These are phyloP conservation scores for Tuber calosporum DNA, from an alignment of 495 filamentous ascomycete genomes.

Conservation along the genomic window DNA sequence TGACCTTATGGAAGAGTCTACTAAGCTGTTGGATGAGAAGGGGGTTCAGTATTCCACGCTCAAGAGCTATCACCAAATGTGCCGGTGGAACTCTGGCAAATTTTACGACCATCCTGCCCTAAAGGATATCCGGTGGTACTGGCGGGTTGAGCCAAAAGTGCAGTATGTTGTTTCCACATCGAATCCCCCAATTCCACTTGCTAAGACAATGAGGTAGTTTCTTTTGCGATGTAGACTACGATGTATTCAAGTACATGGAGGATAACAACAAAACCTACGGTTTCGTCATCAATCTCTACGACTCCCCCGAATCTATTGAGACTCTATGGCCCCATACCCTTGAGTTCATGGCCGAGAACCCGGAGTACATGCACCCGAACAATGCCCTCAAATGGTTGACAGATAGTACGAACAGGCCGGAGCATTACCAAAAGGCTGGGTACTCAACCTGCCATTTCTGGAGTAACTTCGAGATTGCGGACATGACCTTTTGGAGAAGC, in stretches of 20 bases:
- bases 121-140: slow-evolving; percentile 78
- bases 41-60: slow-evolving; percentile 81
- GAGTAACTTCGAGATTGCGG: slow-evolving; percentile 97
- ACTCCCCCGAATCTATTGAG: slow-evolving; percentile 74
- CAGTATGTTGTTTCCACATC: slow-evolving; percentile 45
- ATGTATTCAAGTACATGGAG: slow-evolving; percentile 96
- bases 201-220: slow-evolving; percentile 49
- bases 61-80: slow-evolving; percentile 97
- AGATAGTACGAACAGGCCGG: slow-evolving; percentile 66
- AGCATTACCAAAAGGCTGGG: slow-evolving; percentile 71
- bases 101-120: slow-evolving; percentile 97
- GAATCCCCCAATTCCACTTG: background rate
- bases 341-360: slow-evolving; percentile 79
- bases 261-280: slow-evolving; percentile 98
- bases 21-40: slow-evolving; percentile 71
- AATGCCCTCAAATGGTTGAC: slow-evolving; percentile 83
- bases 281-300: slow-evolving; percentile 97
- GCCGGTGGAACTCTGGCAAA: slow-evolving; percentile 95
- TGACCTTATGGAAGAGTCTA: slow-evolving; percentile 76
- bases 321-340: slow-evolving; percentile 91
- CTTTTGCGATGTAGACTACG: slow-evolving; percentile 98
- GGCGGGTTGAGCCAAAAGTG: slow-evolving; percentile 98
- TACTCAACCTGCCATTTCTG: slow-evolving; percentile 99
- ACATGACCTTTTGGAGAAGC: slow-evolving; percentile 90
- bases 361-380: slow-evolving; percentile 70